Conservation (phyloP, 192 early-diverging fungal species). For the Phycomyces blakesleeanus region DNA sequence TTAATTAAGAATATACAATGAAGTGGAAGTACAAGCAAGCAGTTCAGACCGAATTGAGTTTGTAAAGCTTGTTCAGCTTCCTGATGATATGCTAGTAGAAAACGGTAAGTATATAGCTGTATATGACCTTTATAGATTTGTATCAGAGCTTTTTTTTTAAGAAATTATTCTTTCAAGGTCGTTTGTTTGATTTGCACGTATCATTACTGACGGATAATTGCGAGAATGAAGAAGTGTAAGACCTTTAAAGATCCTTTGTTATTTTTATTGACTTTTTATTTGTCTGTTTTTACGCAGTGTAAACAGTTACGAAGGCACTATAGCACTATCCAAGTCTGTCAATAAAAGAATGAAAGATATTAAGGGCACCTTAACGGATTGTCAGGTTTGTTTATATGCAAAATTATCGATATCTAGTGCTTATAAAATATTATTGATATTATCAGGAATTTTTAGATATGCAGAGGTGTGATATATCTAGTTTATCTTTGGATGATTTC, state of each 20-base stretch:
- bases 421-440: too few species aligned
- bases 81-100: background rate
- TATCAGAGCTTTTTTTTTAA: too few species aligned
- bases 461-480: background rate
- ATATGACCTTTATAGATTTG: too few species aligned
- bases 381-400: background rate
- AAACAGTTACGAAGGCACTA: background rate
- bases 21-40: conserved; percentile 5
- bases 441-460: conserved; percentile 9
- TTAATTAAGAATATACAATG: too few species aligned
- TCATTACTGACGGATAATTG: conserved; percentile 13
- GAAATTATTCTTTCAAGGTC: too few species aligned
- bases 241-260: background rate
- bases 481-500: conserved; percentile 1
- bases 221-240: conserved; percentile 13
- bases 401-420: background rate
- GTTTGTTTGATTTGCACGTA: conserved; percentile 25
- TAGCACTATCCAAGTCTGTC: background rate
- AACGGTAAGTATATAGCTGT: conserved; percentile 4
- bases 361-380: background rate
- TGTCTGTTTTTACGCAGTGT: background rate
- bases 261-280: too few species aligned
- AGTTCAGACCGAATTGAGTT: conserved; percentile 21
- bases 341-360: conserved; percentile 1
- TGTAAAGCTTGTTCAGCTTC: conserved; percentile 21